Evolutionary conservation across 352 stramenopile species (phyloP), one percentile per base, ranked within the genome.

Genomic region (Thalassiosira hispida): DNA sequence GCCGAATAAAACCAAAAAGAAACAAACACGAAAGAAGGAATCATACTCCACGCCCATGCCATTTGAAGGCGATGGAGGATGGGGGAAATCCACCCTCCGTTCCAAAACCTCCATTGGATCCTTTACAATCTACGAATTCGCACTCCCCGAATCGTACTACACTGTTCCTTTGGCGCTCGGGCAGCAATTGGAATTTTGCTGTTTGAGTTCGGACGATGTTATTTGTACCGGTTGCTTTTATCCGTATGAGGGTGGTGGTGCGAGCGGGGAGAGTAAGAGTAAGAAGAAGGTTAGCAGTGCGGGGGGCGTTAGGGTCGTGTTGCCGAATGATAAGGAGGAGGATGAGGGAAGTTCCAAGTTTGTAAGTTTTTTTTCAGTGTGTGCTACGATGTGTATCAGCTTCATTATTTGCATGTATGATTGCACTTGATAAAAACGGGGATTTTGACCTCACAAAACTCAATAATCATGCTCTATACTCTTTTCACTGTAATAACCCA

Each of bases 91-190:
- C 47, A 85, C 83, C 1, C 70, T 88, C 14, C 57, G 62, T 42
- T 76, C 76, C 16, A 82, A 76, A 60, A 64, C 63, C 46, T 53
- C 51, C 9, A 40, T 90, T 14, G 78, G 64, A 51, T 46, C 59
- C 20, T 91, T 84, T 53, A 79, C 77, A 20, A 56, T 87, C 42
- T 89, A 87, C 67, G 77, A 86, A 35, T 91, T 91, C 70, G 57
- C 67, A 12, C 65, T 91, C 2, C 85, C 85, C 9, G 65, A 79
- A 52, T 46, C 66, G 20, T 68, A 89, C 14, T 81, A 88, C 52
- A 65, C 69, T 7, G 52, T 91, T 6, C 76, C 72, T n/a, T 62
- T 91, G 23, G 70, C 60, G 4, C 66, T 91, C 35, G 83, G 81
- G 27, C 85, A 91, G 53, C 77, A 88, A 47, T 61, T 89, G 60